Percentiles rank a stretch among this genome's conserved stretches.
These are phyloP conservation scores for Colletotrichum camelliae DNA, from an alignment of 2,329 filamentous ascomycete genomes.

Conservation along the genomic window DNA sequence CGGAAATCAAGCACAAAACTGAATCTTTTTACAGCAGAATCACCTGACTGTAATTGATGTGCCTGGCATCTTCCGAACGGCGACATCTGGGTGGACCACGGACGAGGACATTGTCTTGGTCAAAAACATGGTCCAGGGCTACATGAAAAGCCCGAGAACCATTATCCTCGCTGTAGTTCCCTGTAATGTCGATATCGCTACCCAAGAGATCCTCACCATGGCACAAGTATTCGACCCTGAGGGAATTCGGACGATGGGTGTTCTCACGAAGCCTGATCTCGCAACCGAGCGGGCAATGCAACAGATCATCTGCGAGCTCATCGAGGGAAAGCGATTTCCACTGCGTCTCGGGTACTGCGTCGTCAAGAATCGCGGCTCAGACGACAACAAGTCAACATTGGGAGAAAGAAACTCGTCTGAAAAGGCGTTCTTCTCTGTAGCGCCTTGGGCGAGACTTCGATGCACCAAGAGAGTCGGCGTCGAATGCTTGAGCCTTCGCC, in stretches of 20 bases:
- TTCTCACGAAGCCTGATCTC: constrained; percentile 67
- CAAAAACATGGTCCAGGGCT: constrained; percentile 49
- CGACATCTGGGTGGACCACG: constrained; percentile 42
- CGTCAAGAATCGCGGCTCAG: constrained; percentile 47
- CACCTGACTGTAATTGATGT: constrained; percentile 61
- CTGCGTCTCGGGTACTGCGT: constrained; percentile 54
- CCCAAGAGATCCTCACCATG: constrained; percentile 43
- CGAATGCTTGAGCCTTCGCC: neutral
- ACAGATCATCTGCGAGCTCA: constrained; percentile 43
- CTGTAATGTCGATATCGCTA: constrained; percentile 44
- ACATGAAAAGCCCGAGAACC: constrained; percentile 51
- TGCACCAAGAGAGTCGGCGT: neutral
- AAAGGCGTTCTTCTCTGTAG: constrained; percentile 38
- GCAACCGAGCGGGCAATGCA: constrained; percentile 45
- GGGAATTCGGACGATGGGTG: constrained; percentile 47
- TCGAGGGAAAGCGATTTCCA: constrained; percentile 42
- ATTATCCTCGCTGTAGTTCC: constrained; percentile 55
- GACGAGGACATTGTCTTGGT: constrained; percentile 50
- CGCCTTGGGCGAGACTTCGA: constrained; percentile 38
- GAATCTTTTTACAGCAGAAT: constrained; percentile 34
- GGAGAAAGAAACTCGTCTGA: constrained; percentile 37
- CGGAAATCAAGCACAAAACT: neutral
- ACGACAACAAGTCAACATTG: constrained; percentile 35
- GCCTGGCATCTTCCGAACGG: constrained; percentile 54
- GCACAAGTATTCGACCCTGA: constrained; percentile 41